These are phyloP conservation scores for Ophiostoma perfectum DNA, from an alignment of 2,329 filamentous ascomycete genomes.

Conservation along the genomic window DNA sequence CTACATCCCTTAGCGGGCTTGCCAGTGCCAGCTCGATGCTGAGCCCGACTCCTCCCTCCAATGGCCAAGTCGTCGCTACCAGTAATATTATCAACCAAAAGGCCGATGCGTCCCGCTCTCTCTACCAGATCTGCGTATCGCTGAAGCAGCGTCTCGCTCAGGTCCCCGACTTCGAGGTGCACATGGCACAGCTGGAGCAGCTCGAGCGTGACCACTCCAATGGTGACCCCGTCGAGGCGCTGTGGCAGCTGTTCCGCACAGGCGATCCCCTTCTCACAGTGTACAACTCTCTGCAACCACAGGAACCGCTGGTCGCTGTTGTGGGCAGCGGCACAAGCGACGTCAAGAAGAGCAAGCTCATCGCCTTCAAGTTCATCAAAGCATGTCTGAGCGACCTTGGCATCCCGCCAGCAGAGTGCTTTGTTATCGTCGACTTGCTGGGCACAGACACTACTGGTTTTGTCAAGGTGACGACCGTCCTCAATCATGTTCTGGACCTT, in stretches of 20 bases:
- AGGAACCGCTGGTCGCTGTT: conserved; percentile 62
- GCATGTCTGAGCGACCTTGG: conserved; percentile 78
- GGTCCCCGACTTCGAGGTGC: conserved; percentile 75
- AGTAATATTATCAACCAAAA: conserved; percentile 97
- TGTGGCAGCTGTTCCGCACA: conserved; percentile 81
- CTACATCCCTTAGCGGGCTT: conserved; percentile 48
- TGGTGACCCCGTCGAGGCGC: conserved; percentile 77
- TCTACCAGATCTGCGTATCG: conserved; percentile 91
- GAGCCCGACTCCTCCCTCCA: conserved; percentile 37
- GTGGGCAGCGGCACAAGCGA: conserved; percentile 51
- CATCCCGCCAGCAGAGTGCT: conserved; percentile 75
- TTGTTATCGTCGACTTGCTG: conserved; percentile 86
- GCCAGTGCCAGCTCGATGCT: conserved; percentile 38
- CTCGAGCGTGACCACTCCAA: conserved; percentile 58
- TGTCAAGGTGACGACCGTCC: conserved; percentile 80
- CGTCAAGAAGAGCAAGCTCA: conserved; percentile 75
- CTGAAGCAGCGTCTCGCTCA: conserved; percentile 74
- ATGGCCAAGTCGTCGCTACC: conserved; percentile 66
- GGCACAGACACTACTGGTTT: conserved; percentile 95
- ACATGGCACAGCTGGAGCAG: conserved; percentile 65
- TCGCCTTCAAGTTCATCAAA: conserved; percentile 87
- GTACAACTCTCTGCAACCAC: conserved; percentile 78
- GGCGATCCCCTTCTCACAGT: conserved; percentile 81
- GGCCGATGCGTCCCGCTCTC: conserved; percentile 81
- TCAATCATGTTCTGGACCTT: conserved; percentile 86